Evolutionary conservation across 2,329 filamentous ascomycete species (phyloP), one percentile per base, ranked within the genome.

Genomic region (Sordariomycetes sp.): DNA sequence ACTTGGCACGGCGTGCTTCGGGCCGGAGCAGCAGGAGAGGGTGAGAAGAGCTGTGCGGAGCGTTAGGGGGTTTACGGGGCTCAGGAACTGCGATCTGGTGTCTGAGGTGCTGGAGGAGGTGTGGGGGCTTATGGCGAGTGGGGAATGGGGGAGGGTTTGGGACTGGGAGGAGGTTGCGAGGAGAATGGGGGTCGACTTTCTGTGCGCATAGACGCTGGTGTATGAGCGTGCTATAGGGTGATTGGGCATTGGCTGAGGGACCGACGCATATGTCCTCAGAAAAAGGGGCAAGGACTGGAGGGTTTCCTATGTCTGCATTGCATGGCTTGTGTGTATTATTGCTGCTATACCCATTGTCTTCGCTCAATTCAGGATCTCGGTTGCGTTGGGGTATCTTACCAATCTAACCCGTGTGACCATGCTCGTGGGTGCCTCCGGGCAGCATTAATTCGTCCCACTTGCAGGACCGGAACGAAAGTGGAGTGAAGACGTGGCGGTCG

Each of bases 101-200:
- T 61, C 71, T 18, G 72, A 81, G 60, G 68, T 86, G 1, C 73
- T 86, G 14, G 78, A 83, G 62, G 77, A 80, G 62, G 72, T 86
- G 3, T 86, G 83, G 83, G 68, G 72, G 24, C 72, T 80, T 24
- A 85, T 86, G 80, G 79, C 79, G 28, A 67, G 69, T 11, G 80
- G 77, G 22, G 79, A 85, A 55, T 85, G 81, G 78, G 64, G 73
- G 28, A 74, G 75, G 20, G 81, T 80, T 8, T 87, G 83, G 83
- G 83, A 87, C 66, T 86, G 82, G 82, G 82, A 85, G 61, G 71
- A 72, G 3, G 74, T 85, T 32, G 81, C 82, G 1, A 69, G 73
- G 57, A 65, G 71, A 8, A 76, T 83, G 68, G 75, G 72, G 0
- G 72, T 85, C 40, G 79, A 84, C 67, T 84, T 85, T 63, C 71